phyloP scores from a whole-genome alignment of 2,329 filamentous ascomycete species.

The Fusarium verticillioides region DNA sequence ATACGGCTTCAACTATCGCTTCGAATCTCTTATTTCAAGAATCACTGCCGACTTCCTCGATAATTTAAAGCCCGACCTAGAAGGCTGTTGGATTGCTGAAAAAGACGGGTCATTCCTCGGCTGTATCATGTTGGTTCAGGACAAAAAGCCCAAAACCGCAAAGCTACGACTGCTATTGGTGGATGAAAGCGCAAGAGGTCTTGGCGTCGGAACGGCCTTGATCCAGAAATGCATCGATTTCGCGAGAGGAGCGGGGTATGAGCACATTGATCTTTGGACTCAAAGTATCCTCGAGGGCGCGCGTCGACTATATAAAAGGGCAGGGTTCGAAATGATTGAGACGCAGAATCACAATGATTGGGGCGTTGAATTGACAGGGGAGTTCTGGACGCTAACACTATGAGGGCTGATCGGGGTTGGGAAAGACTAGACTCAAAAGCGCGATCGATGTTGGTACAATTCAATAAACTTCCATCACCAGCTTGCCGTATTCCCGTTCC shows the following conservation, averaged over 20 bases:
- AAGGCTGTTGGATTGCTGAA: slow-evolving; percentile 11
- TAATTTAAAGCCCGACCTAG: neutral
- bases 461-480: no score
- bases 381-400: neutral
- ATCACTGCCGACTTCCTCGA: slow-evolving; percentile 3
- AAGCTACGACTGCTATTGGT: slow-evolving; percentile 8
- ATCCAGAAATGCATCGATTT: slow-evolving; percentile 11
- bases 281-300: neutral
- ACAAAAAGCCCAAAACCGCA: slow-evolving; percentile 7
- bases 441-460: no score
- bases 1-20: neutral
- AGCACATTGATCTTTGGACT: neutral
- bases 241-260: neutral
- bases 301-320: neutral
- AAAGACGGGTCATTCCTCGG: neutral
- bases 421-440: no score
- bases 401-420: neutral
- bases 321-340: neutral
- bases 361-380: neutral
- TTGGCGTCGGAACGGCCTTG: neutral
- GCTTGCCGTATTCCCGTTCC: no score
- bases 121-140: neutral
- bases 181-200: neutral
- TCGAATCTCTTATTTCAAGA: neutral
- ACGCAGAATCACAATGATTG: neutral